Base-by-base conservation (phyloP, 2,329 filamentous ascomycete genomes). In the Microascus cirrosus region DNA sequence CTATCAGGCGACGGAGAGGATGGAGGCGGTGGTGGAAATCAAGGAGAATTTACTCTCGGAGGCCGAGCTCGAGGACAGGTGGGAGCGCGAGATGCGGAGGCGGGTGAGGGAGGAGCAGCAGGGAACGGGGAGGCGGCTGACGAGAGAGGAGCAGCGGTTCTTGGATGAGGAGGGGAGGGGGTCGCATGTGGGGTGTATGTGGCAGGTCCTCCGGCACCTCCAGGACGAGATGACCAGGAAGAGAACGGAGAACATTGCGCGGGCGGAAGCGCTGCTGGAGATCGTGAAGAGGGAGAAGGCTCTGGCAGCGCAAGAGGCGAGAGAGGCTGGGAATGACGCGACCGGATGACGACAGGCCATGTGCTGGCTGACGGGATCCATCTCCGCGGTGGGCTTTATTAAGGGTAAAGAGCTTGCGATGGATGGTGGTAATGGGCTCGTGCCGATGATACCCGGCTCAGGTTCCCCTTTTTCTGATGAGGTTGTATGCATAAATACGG, bases 171-270 rank as follows among this genome's bases (percentile, higher is more conserved):
- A 15, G 8, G 24, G 34, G 10, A 24, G 8, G 48, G 28, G 24
- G 56, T 39, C 42, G 22, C 55, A 56, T 25, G 25, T 53, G 18
- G 52, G 52, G 5, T 58, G 55, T 42, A 32, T 56, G 15, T 18
- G 74, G 58, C 65, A 66, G 13, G 69, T 83, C 20, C 68, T 75
- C 13, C 68, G 72, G n/a, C 80, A 76, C 66, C 75, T 84, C 2
- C 71, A 73, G 58, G 69, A 60, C 32, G 64, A 66, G 59, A 61
- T 75, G 18, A 65, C 70, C 5, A 60, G 51, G 10, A 66, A 69
- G 50, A 68, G 66, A 64, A 61, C 63, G 15, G 73, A 80, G 58
- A 69, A 71, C 67, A 60, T 71, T 24, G 77, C 75, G 8, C 67
- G 74, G 32, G 71, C 71, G 2, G 61, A 63, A 25, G 76, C 76